Evolutionary conservation across 768 basidiomycete species (phyloP).

Genomic region (Leccinum rimulosum): DNA sequence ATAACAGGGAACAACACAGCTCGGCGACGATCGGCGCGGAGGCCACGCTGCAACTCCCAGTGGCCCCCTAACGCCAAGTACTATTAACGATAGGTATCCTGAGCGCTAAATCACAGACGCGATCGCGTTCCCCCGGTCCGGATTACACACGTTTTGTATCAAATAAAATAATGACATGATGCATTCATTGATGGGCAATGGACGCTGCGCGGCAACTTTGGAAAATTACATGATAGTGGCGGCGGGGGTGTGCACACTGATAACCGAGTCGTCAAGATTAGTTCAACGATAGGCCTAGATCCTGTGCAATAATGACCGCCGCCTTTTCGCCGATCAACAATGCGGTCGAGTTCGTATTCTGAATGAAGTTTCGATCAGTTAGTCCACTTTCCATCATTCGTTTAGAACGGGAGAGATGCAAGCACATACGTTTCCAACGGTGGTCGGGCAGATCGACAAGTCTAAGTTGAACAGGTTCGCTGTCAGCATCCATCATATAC

Average conservation of each 20-base stretch:
- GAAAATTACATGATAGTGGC: too few relatives aligned
- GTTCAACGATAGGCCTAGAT: background rate
- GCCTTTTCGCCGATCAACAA: slow-evolving; percentile 19
- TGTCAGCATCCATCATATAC: background rate
- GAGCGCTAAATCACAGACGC: too few relatives aligned
- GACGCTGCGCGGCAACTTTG: background rate
- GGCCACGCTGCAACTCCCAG: too few relatives aligned
- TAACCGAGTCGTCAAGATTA: background rate
- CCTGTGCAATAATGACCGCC: slow-evolving; percentile 12
- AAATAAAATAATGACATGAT: background rate
- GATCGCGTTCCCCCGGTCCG: too few relatives aligned
- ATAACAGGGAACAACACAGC: too few relatives aligned
- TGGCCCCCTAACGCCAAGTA: too few relatives aligned
- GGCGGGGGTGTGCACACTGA: too few relatives aligned
- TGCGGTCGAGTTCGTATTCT: slow-evolving; percentile 19
- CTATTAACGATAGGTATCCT: too few relatives aligned
- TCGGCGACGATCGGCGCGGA: too few relatives aligned
- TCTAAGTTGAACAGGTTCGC: background rate
- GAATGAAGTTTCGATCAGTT: background rate
- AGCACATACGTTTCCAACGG: slow-evolving; percentile 2
- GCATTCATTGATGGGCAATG: too few relatives aligned
- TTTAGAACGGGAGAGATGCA: background rate
- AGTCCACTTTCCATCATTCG: background rate
- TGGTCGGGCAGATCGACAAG: slow-evolving; percentile 6
- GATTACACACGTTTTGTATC: too few relatives aligned